Evolutionary conservation across 352 stramenopile species (phyloP).

Genomic region (Phytophthora fragariae): DNA sequence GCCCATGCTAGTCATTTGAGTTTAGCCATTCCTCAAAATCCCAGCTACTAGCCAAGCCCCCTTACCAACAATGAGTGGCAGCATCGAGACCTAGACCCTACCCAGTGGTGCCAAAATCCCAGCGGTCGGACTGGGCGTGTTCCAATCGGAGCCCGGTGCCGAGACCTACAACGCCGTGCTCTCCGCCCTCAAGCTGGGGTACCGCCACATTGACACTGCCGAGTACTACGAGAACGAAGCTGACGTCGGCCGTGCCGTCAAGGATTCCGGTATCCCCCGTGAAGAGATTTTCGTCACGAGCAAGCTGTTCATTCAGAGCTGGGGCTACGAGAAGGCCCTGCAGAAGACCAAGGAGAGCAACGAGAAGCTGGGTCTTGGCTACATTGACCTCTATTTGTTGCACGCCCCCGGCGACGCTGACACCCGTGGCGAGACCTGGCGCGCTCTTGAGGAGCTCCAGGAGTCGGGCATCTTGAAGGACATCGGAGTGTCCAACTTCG

Average conservation of each 20-base stretch:
- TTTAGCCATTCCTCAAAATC: slow-evolving; percentile 21
- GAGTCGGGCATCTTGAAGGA: slow-evolving; percentile 67
- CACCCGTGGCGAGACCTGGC: slow-evolving; percentile 55
- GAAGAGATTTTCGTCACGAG: slow-evolving; percentile 87
- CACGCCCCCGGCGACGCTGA: slow-evolving; percentile 61
- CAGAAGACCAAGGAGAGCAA: slow-evolving; percentile 54
- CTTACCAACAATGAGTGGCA: neutral
- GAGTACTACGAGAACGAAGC: slow-evolving; percentile 89
- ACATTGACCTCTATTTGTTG: slow-evolving; percentile 86
- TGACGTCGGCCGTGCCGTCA: slow-evolving; percentile 79
- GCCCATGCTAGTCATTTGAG: neutral
- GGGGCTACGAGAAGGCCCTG: slow-evolving; percentile 78
- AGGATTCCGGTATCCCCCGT: slow-evolving; percentile 74
- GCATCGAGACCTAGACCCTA: slow-evolving; percentile 45
- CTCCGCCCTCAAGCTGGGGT: slow-evolving; percentile 71
- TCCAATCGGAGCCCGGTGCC: slow-evolving; percentile 49
- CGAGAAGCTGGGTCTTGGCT: slow-evolving; percentile 67
- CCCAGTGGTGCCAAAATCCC: slow-evolving; percentile 59
- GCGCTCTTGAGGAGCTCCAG: slow-evolving; percentile 63
- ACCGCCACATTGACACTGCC: slow-evolving; percentile 92
- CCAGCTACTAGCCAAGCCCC: slow-evolving; percentile 12
- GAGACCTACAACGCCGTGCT: slow-evolving; percentile 68
- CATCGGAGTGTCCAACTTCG: slow-evolving; percentile 93
- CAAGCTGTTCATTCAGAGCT: slow-evolving; percentile 72
- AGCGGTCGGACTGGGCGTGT: slow-evolving; percentile 61